phyloP scores from a whole-genome alignment of 345 rosid genomes.

The Cochlearia excelsa region DNA sequence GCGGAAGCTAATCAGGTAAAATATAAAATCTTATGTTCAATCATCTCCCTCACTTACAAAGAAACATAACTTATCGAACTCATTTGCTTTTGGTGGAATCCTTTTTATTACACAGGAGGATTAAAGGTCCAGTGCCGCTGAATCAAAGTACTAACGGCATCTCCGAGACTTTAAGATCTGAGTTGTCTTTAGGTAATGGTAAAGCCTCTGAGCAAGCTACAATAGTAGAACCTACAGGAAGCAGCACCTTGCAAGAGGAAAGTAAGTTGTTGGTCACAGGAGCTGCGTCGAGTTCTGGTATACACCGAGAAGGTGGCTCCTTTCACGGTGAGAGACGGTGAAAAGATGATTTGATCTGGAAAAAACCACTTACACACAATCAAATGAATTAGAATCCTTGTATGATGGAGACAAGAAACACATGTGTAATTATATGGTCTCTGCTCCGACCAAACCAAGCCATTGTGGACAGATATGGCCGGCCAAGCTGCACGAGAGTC shows the following conservation, averaged over 20 bases:
- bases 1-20: slow-evolving; percentile 70
- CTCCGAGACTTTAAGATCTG: slow-evolving; percentile 40
- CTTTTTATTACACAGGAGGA: slow-evolving; percentile 47
- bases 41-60: slow-evolving; percentile 5
- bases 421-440: neutral
- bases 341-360: slow-evolving; percentile 3
- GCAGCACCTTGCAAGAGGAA: slow-evolving; percentile 44
- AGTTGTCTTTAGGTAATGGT: slow-evolving; percentile 47
- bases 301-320: slow-evolving; percentile 25
- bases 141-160: slow-evolving; percentile 26
- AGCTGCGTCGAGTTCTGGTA: slow-evolving; percentile 33
- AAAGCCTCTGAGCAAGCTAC: slow-evolving; percentile 35
- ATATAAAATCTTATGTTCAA: slow-evolving; percentile 1
- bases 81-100: neutral
- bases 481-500: neutral
- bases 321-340: slow-evolving; percentile 22
- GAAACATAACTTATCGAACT: neutral
- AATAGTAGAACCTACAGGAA: slow-evolving; percentile 15
- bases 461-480: slow-evolving; percentile 5
- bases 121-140: slow-evolving; percentile 29
- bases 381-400: neutral
- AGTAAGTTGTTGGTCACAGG: slow-evolving; percentile 24
- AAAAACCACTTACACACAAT: slow-evolving; percentile 7
- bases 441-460: slow-evolving; percentile 11
- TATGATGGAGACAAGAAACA: slow-evolving; percentile 7